Conservation (phyloP, 495 filamentous ascomycete genomes). For the Hamigera avellanea region DNA sequence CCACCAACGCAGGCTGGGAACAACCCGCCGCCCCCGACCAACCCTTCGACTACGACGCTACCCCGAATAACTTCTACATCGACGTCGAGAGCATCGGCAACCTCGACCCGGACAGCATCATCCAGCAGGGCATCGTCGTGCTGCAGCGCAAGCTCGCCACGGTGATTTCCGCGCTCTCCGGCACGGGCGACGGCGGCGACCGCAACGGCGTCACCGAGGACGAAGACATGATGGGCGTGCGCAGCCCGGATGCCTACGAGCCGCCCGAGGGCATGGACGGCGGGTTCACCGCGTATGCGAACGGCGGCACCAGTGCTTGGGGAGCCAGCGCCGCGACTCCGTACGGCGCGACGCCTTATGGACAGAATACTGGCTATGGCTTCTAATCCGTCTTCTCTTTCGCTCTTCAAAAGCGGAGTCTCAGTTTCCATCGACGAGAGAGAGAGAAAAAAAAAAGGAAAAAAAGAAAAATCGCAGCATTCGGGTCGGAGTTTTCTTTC, state of each 20-base stretch:
- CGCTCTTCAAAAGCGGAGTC: neutral
- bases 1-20: conserved; percentile 78
- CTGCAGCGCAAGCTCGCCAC: conserved; percentile 80
- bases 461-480: conserved; percentile 1
- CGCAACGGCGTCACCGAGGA: conserved; percentile 38
- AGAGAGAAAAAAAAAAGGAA: neutral
- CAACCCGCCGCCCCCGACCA: conserved; percentile 64
- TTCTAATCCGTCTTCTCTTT: conserved; percentile 12
- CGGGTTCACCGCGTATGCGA: conserved; percentile 66
- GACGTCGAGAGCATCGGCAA: conserved; percentile 85
- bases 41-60: conserved; percentile 82
- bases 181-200: conserved; percentile 29
- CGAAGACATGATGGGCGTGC: conserved; percentile 45
- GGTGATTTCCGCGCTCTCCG: conserved; percentile 63
- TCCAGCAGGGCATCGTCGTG: conserved; percentile 80
- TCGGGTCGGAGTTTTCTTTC: conserved; percentile 1
- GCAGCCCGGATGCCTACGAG: conserved; percentile 48
- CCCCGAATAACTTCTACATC: conserved; percentile 75
- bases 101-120: conserved; percentile 74
- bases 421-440: neutral
- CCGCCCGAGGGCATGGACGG: conserved; percentile 53
- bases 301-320: conserved; percentile 51
- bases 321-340: conserved; percentile 46
- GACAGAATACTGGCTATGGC: conserved; percentile 46
- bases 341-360: conserved; percentile 63